These are phyloP conservation scores for Artemisia annua DNA, from an alignment of 129 eudicot genomes.

Conservation along the genomic window DNA sequence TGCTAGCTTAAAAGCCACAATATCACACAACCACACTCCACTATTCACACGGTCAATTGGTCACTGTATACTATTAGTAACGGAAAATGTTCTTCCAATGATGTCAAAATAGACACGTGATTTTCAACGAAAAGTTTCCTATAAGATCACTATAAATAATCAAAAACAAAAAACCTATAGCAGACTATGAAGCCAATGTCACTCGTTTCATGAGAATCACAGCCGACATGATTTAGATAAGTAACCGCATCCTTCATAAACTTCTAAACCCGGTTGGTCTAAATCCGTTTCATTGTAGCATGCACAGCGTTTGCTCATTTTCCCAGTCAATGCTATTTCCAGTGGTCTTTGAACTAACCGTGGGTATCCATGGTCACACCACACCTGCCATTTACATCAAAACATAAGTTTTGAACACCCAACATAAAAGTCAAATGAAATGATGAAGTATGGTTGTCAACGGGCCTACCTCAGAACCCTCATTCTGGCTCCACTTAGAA, in stretches of 20 bases:
- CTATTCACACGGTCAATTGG: not conserved
- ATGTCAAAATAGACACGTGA: not conserved
- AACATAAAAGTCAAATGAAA: slow-evolving; percentile 1
- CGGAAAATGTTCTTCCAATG: not conserved
- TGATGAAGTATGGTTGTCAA: not conserved
- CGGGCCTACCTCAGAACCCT: slow-evolving; percentile 78
- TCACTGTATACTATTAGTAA: not conserved
- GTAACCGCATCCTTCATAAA: slow-evolving; percentile 75
- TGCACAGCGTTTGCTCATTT: slow-evolving; percentile 96
- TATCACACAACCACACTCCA: not conserved
- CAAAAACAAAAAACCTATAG: not conserved
- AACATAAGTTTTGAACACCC: not conserved
- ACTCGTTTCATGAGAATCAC: not conserved
- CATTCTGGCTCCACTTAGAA: slow-evolving; percentile 95
- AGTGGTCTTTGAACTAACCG: slow-evolving; percentile 78
- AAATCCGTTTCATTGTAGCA: slow-evolving; percentile 65
- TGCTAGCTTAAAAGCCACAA: too few relatives aligned
- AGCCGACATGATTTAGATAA: slow-evolving; percentile 51
- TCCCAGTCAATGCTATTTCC: slow-evolving; percentile 87
- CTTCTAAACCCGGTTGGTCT: slow-evolving; percentile 63
- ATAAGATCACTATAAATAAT: not conserved
- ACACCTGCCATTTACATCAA: slow-evolving; percentile 56
- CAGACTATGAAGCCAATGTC: not conserved
- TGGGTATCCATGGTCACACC: slow-evolving; percentile 96
- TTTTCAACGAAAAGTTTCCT: not conserved